phyloP scores from a whole-genome alignment of 2,329 filamentous ascomycete genomes.

The Talaromyces atroroseus region DNA sequence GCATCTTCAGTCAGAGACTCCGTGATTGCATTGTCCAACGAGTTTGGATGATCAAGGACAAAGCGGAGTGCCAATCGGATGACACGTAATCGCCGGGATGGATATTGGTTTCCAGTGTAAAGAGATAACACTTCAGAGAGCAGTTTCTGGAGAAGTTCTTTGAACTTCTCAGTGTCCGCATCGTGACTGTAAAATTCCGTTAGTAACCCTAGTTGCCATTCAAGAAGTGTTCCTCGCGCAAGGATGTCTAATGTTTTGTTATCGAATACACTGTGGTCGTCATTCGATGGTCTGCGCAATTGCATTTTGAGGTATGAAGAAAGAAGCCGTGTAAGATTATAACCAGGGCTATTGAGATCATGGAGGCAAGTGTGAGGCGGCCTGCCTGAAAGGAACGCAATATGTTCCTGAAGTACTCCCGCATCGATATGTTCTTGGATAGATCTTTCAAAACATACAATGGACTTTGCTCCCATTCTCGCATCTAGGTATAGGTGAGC shows the following conservation, averaged over 20 bases:
- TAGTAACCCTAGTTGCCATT: constrained; percentile 36
- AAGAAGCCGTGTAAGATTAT: constrained; percentile 35
- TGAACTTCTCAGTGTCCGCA: constrained; percentile 25
- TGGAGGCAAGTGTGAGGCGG: constrained; percentile 27
- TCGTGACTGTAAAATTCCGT: constrained; percentile 25
- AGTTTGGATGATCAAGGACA: constrained; percentile 27
- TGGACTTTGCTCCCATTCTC: constrained; percentile 31
- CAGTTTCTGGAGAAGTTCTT: constrained; percentile 23
- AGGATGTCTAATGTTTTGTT: constrained; percentile 22
- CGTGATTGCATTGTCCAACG: constrained; percentile 23
- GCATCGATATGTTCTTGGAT: constrained; percentile 37
- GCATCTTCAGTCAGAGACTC: constrained; percentile 25
- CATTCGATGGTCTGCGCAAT: constrained; percentile 25
- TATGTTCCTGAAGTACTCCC: constrained; percentile 30
- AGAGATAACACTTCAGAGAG: constrained; percentile 29
- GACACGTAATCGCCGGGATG: constrained; percentile 34
- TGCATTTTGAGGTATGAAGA: constrained; percentile 32
- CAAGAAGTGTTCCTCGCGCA: constrained; percentile 27
- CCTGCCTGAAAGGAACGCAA: constrained; percentile 20
- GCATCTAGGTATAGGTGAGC: constrained; percentile 37
- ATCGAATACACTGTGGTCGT: constrained; percentile 27
- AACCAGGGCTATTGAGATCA: constrained; percentile 30
- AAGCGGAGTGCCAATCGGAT: constrained; percentile 32
- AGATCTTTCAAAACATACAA: constrained; percentile 34
- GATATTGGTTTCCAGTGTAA: constrained; percentile 26